A percentile compares a stretch with the other conserved stretches of the same genome.
Evolutionary conservation across 352 stramenopile species (phyloP).

Genomic region (Phytophthora meadii): DNA sequence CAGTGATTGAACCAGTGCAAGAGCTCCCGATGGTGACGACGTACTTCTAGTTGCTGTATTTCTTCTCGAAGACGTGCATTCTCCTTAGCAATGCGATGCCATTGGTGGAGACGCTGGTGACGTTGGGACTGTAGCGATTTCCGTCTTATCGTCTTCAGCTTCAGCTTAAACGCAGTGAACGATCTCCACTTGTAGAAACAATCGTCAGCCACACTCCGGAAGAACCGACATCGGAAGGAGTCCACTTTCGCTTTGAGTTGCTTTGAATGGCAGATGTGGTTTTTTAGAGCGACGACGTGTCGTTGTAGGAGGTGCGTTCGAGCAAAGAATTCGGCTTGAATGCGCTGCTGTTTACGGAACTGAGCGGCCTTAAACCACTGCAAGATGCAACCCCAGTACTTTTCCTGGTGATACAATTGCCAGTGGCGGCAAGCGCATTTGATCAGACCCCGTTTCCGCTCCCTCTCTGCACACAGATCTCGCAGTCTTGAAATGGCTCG

Average conservation of each 20-base stretch:
- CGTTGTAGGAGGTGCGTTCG: conserved; percentile 16
- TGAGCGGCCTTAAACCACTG: conserved; percentile 25
- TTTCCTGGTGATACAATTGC: conserved; percentile 14
- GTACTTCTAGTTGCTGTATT: conserved; percentile 16
- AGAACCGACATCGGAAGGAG: conserved; percentile 36
- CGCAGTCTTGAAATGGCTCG: conserved; percentile 20
- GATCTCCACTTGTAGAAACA: conserved; percentile 42
- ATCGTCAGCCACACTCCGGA: conserved; percentile 18
- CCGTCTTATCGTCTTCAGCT: conserved; percentile 20
- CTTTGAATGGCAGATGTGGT: conserved; percentile 14
- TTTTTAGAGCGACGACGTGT: conserved; percentile 13
- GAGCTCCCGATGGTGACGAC: conserved; percentile 18
- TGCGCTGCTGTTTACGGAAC: conserved; percentile 11
- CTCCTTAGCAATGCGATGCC: conserved; percentile 16
- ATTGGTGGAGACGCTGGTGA: conserved; percentile 28
- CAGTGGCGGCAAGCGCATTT: conserved; percentile 23
- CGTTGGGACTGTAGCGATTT: conserved; percentile 15
- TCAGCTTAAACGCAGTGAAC: conserved; percentile 27
- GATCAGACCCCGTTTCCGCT: conserved; percentile 1
- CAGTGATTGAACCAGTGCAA: conserved; percentile 42
- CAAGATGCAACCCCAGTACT: conserved; percentile 35
- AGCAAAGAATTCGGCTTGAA: conserved; percentile 17
- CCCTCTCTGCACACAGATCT: conserved; percentile 1
- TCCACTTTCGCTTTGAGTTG: conserved; percentile 21
- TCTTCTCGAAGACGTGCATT: conserved; percentile 1